phyloP scores from a whole-genome alignment of 306 rosid genomes.

The Begonia masoniana region DNA sequence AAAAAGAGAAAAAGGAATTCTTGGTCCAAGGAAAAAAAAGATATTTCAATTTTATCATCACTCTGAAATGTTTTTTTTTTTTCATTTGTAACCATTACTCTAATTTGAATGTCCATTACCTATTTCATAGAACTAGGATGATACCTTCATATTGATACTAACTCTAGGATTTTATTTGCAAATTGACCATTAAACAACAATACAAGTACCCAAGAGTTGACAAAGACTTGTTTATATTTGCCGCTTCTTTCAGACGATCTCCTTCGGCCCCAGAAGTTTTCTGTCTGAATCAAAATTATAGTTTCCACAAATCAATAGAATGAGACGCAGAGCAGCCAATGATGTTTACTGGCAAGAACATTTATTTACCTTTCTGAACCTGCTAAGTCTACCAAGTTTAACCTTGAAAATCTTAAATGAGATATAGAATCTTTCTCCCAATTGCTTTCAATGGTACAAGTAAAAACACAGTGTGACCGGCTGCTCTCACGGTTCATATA shows the following conservation, averaged over 20 bases:
- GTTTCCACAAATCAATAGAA: conserved; percentile 1
- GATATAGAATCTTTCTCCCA: conserved; percentile 87
- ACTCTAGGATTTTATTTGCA: no score
- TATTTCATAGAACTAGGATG: no score
- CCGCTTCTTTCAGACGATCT: conserved; percentile 90
- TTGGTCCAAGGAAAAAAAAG: no score
- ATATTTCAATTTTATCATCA: no score
- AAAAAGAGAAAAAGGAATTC: no score
- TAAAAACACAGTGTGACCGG: conserved; percentile 91
- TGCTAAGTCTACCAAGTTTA: conserved; percentile 91
- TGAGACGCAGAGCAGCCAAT: no score
- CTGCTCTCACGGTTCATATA: conserved; percentile 93
- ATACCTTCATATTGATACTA: no score
- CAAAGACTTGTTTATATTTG: conserved; percentile 86
- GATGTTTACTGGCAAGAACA: no score
- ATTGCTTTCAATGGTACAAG: conserved; percentile 80
- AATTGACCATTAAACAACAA: no score
- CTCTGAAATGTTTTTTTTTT: neutral
- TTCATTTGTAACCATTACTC: neutral
- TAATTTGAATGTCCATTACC: no score
- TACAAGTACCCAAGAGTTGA: conserved; percentile 77
- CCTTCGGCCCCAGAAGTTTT: conserved; percentile 96
- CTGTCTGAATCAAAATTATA: conserved; percentile 46
- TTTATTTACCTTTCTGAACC: conserved; percentile 80
- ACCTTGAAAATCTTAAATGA: conserved; percentile 88